These are phyloP conservation scores for Triticum turgidum DNA, from an alignment of 176 grass and related monocot genomes.

Conservation along the genomic window DNA sequence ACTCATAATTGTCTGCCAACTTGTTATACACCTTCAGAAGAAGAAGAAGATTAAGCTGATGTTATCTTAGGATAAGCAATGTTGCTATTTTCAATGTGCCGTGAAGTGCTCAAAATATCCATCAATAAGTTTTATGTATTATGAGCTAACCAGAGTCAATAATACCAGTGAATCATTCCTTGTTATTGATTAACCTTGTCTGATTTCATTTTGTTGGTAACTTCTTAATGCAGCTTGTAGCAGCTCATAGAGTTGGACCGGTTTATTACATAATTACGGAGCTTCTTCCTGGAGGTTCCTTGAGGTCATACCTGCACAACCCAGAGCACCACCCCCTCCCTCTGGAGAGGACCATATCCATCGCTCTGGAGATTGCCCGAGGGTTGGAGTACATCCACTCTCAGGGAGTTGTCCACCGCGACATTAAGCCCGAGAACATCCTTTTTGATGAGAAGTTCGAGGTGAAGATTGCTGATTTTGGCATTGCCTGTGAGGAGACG, in stretches of 20 bases:
- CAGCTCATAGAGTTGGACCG: conserved; percentile 51
- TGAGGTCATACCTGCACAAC: conserved; percentile 67
- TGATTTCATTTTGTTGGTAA: neutral
- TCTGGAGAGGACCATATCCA: conserved; percentile 55
- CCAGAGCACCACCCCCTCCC: conserved; percentile 48
- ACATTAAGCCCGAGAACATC: conserved; percentile 67
- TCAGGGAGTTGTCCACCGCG: conserved; percentile 69
- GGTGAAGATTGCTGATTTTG: conserved; percentile 75
- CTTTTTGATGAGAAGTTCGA: conserved; percentile 70
- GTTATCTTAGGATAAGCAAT: neutral
- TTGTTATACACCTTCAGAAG: neutral
- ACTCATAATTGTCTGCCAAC: neutral
- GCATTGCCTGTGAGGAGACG: conserved; percentile 73
- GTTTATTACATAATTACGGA: conserved; percentile 71
- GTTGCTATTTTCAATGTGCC: neutral
- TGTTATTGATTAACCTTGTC: neutral
- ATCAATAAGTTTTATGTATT: neutral
- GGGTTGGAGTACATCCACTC: conserved; percentile 83
- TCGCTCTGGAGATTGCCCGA: conserved; percentile 51
- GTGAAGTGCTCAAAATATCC: neutral
- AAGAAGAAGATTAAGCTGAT: neutral
- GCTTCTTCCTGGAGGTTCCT: conserved; percentile 62
- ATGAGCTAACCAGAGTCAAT: neutral
- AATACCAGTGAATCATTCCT: neutral
- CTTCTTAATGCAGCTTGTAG: conserved; percentile 56